Conservation (phyloP, 306 rosid species). For the Elaeagnus macrophylla region DNA sequence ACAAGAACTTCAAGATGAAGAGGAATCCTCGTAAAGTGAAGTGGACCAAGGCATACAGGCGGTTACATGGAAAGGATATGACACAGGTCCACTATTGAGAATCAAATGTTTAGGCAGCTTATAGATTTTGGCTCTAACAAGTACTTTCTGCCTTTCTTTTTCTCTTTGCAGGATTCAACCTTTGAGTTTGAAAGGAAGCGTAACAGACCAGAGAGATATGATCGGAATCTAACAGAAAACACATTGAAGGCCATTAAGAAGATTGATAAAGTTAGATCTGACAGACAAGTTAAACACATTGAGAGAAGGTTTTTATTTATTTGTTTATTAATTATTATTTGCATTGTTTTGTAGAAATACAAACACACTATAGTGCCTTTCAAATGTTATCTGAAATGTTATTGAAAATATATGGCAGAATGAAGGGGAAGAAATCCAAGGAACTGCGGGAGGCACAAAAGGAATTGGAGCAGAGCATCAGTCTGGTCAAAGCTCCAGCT, state of each 20-base stretch:
- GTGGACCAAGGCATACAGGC: slow-evolving; percentile 83
- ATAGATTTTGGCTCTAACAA: background rate
- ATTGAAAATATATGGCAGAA: slow-evolving; percentile 29
- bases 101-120: background rate
- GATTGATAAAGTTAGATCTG: slow-evolving; percentile 56
- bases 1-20: slow-evolving; percentile 97
- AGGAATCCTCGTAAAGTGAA: slow-evolving; percentile 88
- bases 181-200: slow-evolving; percentile 94
- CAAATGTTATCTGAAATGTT: slow-evolving; percentile 8
- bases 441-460: slow-evolving; percentile 20
- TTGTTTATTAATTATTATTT: too few relatives aligned
- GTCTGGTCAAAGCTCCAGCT: slow-evolving; percentile 51
- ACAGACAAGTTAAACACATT: slow-evolving; percentile 40
- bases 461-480: slow-evolving; percentile 41
- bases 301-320: slow-evolving; percentile 35
- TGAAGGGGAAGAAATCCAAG: slow-evolving; percentile 36
- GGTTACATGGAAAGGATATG: slow-evolving; percentile 85
- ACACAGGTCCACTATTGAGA: slow-evolving; percentile 43
- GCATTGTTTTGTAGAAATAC: too few relatives aligned
- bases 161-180: slow-evolving; percentile 52
- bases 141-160: background rate
- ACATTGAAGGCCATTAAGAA: slow-evolving; percentile 62
- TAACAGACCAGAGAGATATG: slow-evolving; percentile 77
- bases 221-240: slow-evolving; percentile 49
- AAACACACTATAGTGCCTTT: slow-evolving; percentile 1